Base-by-base conservation (phyloP, 805 yeast species). In the Wickerhamiella qilinensis region DNA sequence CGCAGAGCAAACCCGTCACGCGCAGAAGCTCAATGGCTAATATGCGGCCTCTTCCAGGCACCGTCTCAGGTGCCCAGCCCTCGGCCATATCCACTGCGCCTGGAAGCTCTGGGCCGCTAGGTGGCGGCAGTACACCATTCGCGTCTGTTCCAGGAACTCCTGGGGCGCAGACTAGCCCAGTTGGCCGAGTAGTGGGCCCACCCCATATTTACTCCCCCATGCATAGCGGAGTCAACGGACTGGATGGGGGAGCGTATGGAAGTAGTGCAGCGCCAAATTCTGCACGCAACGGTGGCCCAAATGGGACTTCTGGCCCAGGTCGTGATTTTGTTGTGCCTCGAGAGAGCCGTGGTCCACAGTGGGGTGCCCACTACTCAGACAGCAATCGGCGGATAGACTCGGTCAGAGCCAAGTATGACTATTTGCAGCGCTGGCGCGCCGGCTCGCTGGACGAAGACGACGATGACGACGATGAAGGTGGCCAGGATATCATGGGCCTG, bases 381-480 rank as follows among this genome's bases (percentile, higher is more conserved):
- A 29, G 16, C 31, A n/a, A n/a, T n/a, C 12, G 15, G 28, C 39
- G 33, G 45, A 45, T 34, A 30, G 51, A 48, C 35, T 39, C 46
- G 30, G 39, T 46, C 20, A 45, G 50, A n/a, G 52, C 54, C 17
- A 50, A 50, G 30, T 41, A 46, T 32, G 38, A 38, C 4, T 49
- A 50, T 30, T 42, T 50, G 9, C 50, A 49, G 31, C 40, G 53
- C 7, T 50, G 54, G 54, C 44, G 48, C 16, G 16, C 32, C 15
- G 17, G 16, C 27, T 30, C 20, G 12, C 20, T 11, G 12, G 44
- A 42, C 30, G 36, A 34, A 31, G 68, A 63, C 38, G 68, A 62
- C 21, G 61, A 57, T 29, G 57, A 53, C 33, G 63, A 55, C 33
- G 77, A 71, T 40, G 71, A 64, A 38, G 64, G 65, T 42, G 76